phyloP scores from a whole-genome alignment of 2,329 filamentous ascomycete genomes.

The Colletotrichum viniferum region DNA sequence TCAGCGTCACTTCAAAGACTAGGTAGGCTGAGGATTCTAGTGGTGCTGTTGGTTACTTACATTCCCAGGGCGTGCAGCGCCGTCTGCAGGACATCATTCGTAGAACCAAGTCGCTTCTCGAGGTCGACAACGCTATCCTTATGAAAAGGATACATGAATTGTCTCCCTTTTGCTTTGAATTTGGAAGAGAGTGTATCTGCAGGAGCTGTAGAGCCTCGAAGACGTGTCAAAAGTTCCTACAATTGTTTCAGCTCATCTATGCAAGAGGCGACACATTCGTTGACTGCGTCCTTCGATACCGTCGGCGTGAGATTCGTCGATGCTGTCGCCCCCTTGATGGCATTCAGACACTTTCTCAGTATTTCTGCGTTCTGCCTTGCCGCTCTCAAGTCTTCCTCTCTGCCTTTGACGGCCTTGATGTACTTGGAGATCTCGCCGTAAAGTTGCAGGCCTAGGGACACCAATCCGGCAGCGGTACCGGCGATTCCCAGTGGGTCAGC shows the following conservation, averaged over 20 bases:
- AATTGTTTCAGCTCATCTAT: background rate
- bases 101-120: background rate
- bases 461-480: background rate
- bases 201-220: background rate
- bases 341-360: background rate
- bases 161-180: no score
- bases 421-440: background rate
- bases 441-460: background rate
- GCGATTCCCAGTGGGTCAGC: background rate
- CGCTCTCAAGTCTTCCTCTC: background rate
- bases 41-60: background rate
- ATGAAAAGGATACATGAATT: background rate
- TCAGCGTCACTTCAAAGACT: background rate
- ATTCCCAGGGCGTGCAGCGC: background rate
- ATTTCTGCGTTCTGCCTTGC: background rate
- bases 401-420: background rate
- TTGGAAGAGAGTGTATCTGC: background rate
- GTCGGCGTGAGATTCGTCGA: background rate
- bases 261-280: background rate
- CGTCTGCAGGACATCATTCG: background rate
- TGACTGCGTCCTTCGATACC: background rate
- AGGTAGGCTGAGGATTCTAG: fast-evolving
- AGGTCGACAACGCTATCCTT: background rate
- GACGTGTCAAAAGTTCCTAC: background rate
- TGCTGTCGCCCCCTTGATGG: background rate